Conservation (phyloP, 345 rosid species). For the Toxicodendron radicans region DNA sequence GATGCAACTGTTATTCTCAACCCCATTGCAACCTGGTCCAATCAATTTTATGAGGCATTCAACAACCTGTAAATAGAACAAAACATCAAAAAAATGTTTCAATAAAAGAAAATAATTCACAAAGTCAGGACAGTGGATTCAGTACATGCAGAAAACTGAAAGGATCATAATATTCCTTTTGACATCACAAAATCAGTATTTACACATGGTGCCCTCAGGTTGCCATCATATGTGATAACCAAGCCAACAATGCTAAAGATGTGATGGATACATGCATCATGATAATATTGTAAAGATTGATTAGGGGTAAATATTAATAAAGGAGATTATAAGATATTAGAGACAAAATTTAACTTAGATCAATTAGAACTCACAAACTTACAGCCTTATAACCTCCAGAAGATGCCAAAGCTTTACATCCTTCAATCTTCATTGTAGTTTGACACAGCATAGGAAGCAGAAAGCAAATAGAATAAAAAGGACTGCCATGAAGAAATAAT, state of each 20-base stretch:
- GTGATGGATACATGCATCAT: constrained; percentile 12
- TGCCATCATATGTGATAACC: constrained; percentile 1
- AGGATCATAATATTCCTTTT: neutral
- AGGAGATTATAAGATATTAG: neutral
- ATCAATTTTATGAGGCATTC: constrained; percentile 68
- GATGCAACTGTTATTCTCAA: constrained; percentile 47
- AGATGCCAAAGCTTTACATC: constrained; percentile 57
- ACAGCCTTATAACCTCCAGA: constrained; percentile 67
- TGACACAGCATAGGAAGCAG: constrained; percentile 90
- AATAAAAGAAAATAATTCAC: neutral
- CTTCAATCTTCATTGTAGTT: constrained; percentile 68
- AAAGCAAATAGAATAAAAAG: constrained; percentile 70
- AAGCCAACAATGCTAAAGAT: neutral
- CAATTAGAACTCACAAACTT: constrained; percentile 29
- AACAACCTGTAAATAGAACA: constrained; percentile 51
- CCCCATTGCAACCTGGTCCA: constrained; percentile 29
- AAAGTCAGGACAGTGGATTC: neutral
- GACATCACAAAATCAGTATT: neutral
- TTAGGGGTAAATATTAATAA: neutral
- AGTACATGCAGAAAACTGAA: neutral
- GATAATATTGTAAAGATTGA: neutral
- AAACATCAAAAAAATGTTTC: neutral
- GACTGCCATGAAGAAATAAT: constrained; percentile 46
- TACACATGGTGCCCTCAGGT: constrained; percentile 8
- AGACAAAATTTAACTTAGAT: constrained; percentile 1